A percentile compares a stretch with the other conserved stretches of the same genome.
Conservation (phyloP, 176 grass and related monocot species). For the Zea luxurians region DNA sequence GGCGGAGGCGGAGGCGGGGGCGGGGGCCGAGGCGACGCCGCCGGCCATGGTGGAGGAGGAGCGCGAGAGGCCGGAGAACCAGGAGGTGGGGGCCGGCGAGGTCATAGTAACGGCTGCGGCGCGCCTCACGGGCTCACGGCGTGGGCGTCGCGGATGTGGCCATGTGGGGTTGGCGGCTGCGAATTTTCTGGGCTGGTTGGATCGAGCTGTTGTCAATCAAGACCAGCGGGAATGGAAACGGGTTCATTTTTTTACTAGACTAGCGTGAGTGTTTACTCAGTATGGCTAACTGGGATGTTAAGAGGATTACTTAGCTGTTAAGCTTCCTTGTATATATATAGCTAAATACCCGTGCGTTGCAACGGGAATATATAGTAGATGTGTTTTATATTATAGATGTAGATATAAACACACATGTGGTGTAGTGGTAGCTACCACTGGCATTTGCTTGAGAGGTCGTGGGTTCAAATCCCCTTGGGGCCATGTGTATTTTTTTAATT, state of each 20-base stretch:
- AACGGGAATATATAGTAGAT: too few species aligned
- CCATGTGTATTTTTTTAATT: too few species aligned
- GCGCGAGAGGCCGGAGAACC: constrained; percentile 73
- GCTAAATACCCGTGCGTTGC: too few species aligned
- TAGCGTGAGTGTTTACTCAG: too few species aligned
- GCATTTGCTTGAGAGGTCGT: too few species aligned
- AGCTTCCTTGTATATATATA: too few species aligned
- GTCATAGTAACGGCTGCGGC: constrained; percentile 32
- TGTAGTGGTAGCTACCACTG: too few species aligned
- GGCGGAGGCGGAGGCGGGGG: constrained; percentile 51
- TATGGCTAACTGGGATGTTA: too few species aligned
- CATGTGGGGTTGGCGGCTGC: neutral
- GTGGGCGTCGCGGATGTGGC: constrained; percentile 26
- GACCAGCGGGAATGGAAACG: neutral
- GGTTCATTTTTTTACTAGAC: neutral
- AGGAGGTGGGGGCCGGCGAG: constrained; percentile 52
- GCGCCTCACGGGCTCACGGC: constrained; percentile 30
- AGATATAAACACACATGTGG: too few species aligned
- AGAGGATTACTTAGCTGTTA: too few species aligned
- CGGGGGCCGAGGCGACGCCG: constrained; percentile 48
- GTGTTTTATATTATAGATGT: too few species aligned
- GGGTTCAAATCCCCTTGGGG: too few species aligned
- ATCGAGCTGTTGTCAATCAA: neutral
- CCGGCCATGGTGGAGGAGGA: constrained; percentile 48
- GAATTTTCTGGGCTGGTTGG: neutral